Percentiles rank a stretch among this genome's conserved stretches.
Conservation (phyloP, 2,329 filamentous ascomycete genomes). For the Aspergillus quadrilineatus region DNA sequence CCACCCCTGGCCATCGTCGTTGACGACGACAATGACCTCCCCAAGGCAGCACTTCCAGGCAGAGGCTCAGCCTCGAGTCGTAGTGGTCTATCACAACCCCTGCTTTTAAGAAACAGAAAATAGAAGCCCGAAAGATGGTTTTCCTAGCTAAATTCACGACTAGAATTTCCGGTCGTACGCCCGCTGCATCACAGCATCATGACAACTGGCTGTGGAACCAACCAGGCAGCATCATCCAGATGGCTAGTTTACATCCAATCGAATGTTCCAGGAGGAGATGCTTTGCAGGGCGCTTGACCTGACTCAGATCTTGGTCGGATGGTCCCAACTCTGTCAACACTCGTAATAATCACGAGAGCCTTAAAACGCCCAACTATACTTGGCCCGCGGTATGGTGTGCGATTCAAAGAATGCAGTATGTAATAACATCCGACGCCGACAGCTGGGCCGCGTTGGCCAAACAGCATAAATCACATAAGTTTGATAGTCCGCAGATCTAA, state of each 20-base stretch:
- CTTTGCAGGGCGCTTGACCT: slow-evolving; percentile 11
- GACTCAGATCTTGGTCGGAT: slow-evolving; percentile 2
- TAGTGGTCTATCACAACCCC: neutral
- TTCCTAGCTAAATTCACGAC: neutral
- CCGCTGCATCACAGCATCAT: neutral
- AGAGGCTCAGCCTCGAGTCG: neutral
- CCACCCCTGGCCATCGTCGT: slow-evolving; percentile 8
- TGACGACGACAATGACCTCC: neutral
- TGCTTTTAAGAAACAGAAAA: too few relatives aligned
- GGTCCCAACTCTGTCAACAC: neutral
- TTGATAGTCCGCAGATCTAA: neutral
- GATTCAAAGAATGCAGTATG: neutral
- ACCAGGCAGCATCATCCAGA: slow-evolving; percentile 14
- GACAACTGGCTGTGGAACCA: slow-evolving; percentile 21
- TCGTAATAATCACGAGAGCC: neutral
- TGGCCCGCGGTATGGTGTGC: neutral
- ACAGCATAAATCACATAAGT: neutral
- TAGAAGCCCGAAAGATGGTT: neutral
- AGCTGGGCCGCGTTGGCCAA: neutral
- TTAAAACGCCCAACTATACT: neutral
- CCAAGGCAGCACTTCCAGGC: slow-evolving; percentile 10
- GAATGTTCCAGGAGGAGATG: neutral
- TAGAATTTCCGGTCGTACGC: neutral
- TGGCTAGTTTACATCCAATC: slow-evolving; percentile 7
- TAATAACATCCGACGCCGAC: neutral